Evolutionary conservation across 495 filamentous ascomycete species (phyloP).

Genomic region (Podospora comata): DNA sequence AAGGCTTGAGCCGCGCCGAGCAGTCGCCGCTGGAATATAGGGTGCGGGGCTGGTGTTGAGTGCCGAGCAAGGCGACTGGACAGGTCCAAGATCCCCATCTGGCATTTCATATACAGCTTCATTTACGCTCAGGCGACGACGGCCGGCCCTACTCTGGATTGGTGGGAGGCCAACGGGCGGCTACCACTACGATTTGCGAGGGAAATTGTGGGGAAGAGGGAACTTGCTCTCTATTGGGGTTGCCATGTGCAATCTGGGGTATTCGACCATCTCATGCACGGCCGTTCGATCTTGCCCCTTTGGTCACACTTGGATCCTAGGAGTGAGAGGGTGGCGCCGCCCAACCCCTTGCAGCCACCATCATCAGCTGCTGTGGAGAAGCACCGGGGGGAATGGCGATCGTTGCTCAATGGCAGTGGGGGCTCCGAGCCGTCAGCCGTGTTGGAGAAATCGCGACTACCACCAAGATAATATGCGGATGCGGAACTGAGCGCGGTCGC

Average conservation of each 20-base stretch:
- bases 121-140: slow-evolving; percentile 36
- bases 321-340: neutral
- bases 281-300: slow-evolving; percentile 11
- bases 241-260: slow-evolving; percentile 26
- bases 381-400: neutral
- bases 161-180: slow-evolving; percentile 16
- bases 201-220: slow-evolving; percentile 36
- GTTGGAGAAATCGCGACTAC: slow-evolving; percentile 23
- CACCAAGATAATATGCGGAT: slow-evolving; percentile 26
- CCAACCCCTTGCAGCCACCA: slow-evolving; percentile 16
- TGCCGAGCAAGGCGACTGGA: slow-evolving; percentile 34
- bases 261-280: slow-evolving; percentile 32
- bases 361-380: slow-evolving; percentile 12
- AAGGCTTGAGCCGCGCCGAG: slow-evolving; percentile 34
- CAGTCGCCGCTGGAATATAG: slow-evolving; percentile 34
- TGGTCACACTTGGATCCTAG: slow-evolving; percentile 7
- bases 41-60: slow-evolving; percentile 40
- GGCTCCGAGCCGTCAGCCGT: slow-evolving; percentile 20
- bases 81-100: slow-evolving; percentile 33
- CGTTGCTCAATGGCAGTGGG: slow-evolving; percentile 9
- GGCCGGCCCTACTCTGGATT: slow-evolving; percentile 30
- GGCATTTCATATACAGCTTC: slow-evolving; percentile 36
- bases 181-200: slow-evolving; percentile 12
- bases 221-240: slow-evolving; percentile 9
- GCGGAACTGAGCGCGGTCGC: slow-evolving; percentile 14